Percentiles rank a stretch among this genome's conserved stretches.
Evolutionary conservation across 176 grass and related monocot species (phyloP).

Genomic region (Chrysopogon serrulatus): DNA sequence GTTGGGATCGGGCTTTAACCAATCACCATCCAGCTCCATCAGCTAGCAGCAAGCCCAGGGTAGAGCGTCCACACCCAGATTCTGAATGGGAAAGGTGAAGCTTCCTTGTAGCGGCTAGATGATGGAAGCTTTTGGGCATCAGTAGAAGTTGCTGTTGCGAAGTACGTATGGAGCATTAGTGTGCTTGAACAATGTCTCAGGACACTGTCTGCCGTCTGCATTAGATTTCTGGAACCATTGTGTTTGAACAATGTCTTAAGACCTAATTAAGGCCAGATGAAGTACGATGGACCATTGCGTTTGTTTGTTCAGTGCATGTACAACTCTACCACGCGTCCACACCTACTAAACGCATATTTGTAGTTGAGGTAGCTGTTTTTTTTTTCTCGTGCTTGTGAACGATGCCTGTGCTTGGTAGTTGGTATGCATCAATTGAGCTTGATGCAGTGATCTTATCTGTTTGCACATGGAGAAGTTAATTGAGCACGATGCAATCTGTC

Average conservation of each 20-base stretch:
- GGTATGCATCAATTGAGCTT: not conserved
- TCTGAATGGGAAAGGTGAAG: slow-evolving; percentile 72
- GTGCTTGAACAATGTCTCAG: not conserved
- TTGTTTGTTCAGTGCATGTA: slow-evolving; percentile 3
- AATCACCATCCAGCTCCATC: not conserved
- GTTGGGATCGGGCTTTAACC: slow-evolving; percentile 59
- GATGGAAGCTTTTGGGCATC: not conserved
- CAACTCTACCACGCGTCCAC: not conserved
- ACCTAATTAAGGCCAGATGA: not conserved
- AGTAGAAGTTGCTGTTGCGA: not conserved
- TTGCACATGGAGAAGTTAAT: not conserved
- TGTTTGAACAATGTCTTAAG: too few species aligned
- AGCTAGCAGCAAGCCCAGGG: slow-evolving; percentile 33
- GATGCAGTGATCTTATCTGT: not conserved
- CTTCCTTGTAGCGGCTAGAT: not conserved
- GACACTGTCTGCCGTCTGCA: not conserved
- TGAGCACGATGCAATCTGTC: not conserved
- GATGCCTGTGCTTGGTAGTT: not conserved
- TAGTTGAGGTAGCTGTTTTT: not conserved
- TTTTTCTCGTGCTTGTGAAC: not conserved
- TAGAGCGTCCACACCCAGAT: slow-evolving; percentile 47
- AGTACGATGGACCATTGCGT: not conserved
- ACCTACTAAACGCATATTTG: not conserved
- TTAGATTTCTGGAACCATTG: slow-evolving; percentile 6
- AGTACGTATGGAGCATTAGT: not conserved